Evolutionary conservation across 73 alveolate genomes (phyloP).

Genomic region (Paramecium sexaurelia): DNA sequence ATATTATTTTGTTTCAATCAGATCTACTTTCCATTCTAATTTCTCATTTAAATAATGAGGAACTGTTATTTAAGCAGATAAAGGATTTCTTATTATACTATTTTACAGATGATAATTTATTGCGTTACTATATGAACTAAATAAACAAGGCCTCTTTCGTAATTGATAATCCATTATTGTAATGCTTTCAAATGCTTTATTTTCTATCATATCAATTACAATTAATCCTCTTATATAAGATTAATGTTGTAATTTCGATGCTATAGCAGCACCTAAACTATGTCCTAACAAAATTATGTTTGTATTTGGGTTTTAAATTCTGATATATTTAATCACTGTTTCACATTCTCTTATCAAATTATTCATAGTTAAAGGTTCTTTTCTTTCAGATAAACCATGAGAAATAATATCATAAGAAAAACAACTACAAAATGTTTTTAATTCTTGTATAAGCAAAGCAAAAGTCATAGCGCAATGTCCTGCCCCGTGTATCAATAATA

Average conservation of each 20-base stretch:
- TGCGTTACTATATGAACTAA: background rate
- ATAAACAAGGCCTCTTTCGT: background rate
- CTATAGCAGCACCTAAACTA: constrained; percentile 69
- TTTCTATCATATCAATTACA: background rate
- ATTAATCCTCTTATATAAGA: background rate
- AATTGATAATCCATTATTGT: background rate
- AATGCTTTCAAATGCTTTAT: background rate
- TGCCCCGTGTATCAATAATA: constrained; percentile 15
- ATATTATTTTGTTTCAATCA: background rate
- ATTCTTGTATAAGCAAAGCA: background rate
- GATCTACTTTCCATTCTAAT: constrained; percentile 8
- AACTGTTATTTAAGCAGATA: constrained; percentile 8
- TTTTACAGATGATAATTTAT: background rate
- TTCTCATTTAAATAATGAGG: constrained; percentile 15
- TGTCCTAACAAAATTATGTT: constrained; percentile 44
- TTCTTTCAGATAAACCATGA: background rate
- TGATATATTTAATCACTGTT: background rate
- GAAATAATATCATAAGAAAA: background rate
- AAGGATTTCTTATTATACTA: background rate
- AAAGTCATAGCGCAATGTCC: constrained; percentile 19
- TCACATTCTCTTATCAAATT: background rate
- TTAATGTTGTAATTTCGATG: background rate
- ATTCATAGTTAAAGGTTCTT: background rate
- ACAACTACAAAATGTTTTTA: background rate
- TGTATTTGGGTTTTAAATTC: background rate